Conservation (phyloP, 2,329 filamentous ascomycete genomes). For the Seiridium unicorne region DNA sequence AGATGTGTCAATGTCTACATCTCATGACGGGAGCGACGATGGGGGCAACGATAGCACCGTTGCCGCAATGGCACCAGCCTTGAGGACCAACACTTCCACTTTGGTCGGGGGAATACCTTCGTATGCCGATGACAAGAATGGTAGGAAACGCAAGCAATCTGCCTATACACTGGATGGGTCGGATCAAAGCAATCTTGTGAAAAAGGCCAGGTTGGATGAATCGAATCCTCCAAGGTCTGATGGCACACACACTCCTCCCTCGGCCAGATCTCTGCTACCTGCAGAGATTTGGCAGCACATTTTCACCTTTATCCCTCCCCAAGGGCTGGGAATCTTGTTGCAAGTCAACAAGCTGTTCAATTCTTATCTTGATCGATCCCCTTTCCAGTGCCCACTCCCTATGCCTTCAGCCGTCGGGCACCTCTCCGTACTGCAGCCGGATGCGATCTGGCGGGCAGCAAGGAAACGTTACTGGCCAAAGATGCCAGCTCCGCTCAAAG, state of each 20-base stretch:
- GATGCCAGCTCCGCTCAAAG: constrained; percentile 67
- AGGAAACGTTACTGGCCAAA: constrained; percentile 64
- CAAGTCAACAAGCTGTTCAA: constrained; percentile 67
- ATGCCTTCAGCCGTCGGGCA: constrained; percentile 27
- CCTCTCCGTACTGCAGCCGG: constrained; percentile 46
- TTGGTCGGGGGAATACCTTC: too few species aligned
- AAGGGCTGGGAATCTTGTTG: constrained; percentile 62
- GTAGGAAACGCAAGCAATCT: neutral
- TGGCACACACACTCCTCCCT: constrained; percentile 1
- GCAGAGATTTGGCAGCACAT: constrained; percentile 68
- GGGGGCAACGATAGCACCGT: neutral
- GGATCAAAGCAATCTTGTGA: neutral
- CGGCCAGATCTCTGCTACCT: constrained; percentile 32
- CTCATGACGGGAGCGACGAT: neutral
- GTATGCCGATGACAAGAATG: neutral
- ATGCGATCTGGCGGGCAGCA: constrained; percentile 69
- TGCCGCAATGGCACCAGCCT: too few species aligned
- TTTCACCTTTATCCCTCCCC: constrained; percentile 65
- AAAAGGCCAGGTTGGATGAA: constrained; percentile 19
- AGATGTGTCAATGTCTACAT: neutral
- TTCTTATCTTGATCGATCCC: constrained; percentile 52
- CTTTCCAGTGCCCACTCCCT: constrained; percentile 23
- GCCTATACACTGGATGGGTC: too few species aligned
- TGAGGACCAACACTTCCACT: too few species aligned
- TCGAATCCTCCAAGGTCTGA: neutral